Evolutionary conservation across 192 early-diverging fungal genomes (phyloP).

Genomic region (Oehlia diaphana): DNA sequence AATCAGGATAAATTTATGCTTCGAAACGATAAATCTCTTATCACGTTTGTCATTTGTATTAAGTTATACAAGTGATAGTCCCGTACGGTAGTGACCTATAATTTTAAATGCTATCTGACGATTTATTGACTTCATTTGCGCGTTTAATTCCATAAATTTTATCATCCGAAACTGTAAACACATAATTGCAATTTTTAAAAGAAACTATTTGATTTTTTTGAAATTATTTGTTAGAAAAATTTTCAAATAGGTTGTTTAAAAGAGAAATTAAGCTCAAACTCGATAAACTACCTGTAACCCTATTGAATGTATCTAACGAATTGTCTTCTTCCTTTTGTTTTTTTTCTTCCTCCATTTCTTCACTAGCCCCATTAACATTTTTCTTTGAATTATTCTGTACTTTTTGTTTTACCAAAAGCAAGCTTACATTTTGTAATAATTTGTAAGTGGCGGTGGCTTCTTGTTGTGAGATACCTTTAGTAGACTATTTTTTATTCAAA

Average conservation of each 20-base stretch:
- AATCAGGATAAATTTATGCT: no score
- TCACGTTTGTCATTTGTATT: no score
- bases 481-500: constrained; percentile 7
- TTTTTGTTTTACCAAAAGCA: constrained; percentile 13
- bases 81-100: no score
- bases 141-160: constrained; percentile 26
- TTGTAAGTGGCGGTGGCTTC: constrained; percentile 7
- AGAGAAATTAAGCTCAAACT: not conserved
- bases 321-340: not conserved
- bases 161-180: constrained; percentile 5
- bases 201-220: not conserved
- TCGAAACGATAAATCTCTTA: no score
- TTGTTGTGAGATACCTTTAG: not conserved
- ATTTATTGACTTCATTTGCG: not conserved
- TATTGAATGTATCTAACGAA: not conserved
- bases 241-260: not conserved
- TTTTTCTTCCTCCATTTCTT: not conserved
- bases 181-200: constrained; percentile 23
- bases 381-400: not conserved
- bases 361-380: not conserved
- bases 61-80: no score
- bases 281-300: constrained; percentile 13
- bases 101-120: no score
- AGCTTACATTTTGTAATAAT: constrained; percentile 24
- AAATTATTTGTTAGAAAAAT: not conserved